Evolutionary conservation across 805 yeast genomes (phyloP).

Genomic region (Torulaspora franciscae): DNA sequence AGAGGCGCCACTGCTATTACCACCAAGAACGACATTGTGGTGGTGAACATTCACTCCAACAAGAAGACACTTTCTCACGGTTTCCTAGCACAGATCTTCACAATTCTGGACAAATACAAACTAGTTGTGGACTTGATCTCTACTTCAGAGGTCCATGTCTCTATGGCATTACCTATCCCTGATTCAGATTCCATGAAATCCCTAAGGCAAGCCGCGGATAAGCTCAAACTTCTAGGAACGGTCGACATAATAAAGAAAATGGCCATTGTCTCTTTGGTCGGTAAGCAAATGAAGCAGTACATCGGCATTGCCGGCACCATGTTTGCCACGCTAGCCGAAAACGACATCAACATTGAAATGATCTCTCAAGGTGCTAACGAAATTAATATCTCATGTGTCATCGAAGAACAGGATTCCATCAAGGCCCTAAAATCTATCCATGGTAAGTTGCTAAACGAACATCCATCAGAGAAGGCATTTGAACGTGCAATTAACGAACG

Average conservation of each 20-base stretch:
- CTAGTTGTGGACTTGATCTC: constrained; percentile 93
- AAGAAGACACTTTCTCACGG: constrained; percentile 92
- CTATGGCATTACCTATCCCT: constrained; percentile 89
- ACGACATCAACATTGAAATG: constrained; percentile 92
- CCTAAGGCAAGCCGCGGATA: constrained; percentile 68
- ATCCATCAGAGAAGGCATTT: constrained; percentile 23
- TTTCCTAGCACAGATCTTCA: constrained; percentile 84
- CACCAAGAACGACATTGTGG: constrained; percentile 87
- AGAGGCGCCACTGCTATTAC: constrained; percentile 94
- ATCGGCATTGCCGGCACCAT: constrained; percentile 96
- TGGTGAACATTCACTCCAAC: constrained; percentile 88
- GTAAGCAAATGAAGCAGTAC: constrained; percentile 93
- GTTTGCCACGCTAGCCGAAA: constrained; percentile 92
- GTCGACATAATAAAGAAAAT: constrained; percentile 84
- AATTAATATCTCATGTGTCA: constrained; percentile 93
- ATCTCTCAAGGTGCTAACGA: constrained; percentile 98
- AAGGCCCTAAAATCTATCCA: constrained; percentile 86
- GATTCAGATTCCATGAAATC: constrained; percentile 54
- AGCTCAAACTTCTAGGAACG: constrained; percentile 73
- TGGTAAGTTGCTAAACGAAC: constrained; percentile 58
- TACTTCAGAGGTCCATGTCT: constrained; percentile 95
- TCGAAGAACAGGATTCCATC: constrained; percentile 73
- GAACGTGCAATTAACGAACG: constrained; percentile 42
- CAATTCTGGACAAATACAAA: constrained; percentile 74
- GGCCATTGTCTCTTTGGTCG: constrained; percentile 91